Conservation (phyloP, 2,329 filamentous ascomycete genomes). For the Leptoxyphium fumago region DNA sequence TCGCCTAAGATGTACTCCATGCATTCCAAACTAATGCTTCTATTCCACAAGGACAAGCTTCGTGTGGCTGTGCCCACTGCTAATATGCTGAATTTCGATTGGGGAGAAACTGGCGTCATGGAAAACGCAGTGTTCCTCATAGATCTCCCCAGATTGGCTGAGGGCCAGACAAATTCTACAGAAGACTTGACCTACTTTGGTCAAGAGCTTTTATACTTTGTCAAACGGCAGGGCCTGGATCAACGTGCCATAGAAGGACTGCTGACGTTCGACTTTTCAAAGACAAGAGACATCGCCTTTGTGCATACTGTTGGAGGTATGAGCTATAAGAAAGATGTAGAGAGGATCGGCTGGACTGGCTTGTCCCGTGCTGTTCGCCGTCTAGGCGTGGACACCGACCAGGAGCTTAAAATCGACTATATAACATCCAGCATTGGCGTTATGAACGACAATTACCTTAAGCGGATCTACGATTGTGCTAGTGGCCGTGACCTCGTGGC, state of each 20-base stretch:
- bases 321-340: conserved; percentile 21
- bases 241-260: conserved; percentile 53
- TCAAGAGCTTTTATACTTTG: conserved; percentile 55
- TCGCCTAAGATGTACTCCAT: conserved; percentile 48
- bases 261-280: conserved; percentile 64
- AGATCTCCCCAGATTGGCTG: conserved; percentile 54
- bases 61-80: conserved; percentile 76
- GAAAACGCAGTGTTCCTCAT: conserved; percentile 90
- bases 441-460: conserved; percentile 52
- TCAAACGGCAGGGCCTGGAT: conserved; percentile 51
- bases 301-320: conserved; percentile 55
- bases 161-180: conserved; percentile 8
- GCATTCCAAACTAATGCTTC: conserved; percentile 87
- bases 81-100: conserved; percentile 75
- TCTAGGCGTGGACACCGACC: conserved; percentile 44
- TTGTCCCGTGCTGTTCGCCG: conserved; percentile 51
- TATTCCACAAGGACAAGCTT: conserved; percentile 62
- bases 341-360: conserved; percentile 56
- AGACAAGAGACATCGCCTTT: conserved; percentile 59
- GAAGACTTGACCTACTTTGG: conserved; percentile 43
- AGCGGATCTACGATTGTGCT: conserved; percentile 42
- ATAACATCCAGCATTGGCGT: background rate
- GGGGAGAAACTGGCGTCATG: conserved; percentile 73
- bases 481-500: background rate
- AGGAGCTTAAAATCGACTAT: conserved; percentile 48